A percentile compares a stretch with the other conserved stretches of the same genome.
Conservation (phyloP, 805 yeast genomes). For the Metschnikowia orientalis region DNA sequence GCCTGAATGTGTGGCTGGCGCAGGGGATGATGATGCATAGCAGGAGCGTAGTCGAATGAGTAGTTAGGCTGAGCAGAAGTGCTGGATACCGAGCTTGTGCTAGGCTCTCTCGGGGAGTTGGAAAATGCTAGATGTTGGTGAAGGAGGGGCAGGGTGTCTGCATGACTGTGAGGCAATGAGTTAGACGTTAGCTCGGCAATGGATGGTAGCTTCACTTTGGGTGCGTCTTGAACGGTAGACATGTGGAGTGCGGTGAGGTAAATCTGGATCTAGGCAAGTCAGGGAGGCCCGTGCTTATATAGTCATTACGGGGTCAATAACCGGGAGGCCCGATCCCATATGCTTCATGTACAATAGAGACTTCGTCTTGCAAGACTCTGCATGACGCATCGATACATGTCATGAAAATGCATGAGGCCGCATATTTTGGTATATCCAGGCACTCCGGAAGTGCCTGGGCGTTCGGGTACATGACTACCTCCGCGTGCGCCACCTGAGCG, state of each 20-base stretch:
- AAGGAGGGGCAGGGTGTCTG: constrained; percentile 8
- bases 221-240: constrained; percentile 1
- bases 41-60: background rate
- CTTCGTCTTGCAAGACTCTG: constrained; percentile 3
- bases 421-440: background rate
- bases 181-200: constrained; percentile 17
- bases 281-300: background rate
- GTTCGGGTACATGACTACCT: constrained; percentile 1
- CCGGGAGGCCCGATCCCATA: too few relatives aligned
- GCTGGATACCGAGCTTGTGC: background rate
- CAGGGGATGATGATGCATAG: background rate
- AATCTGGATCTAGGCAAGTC: background rate
- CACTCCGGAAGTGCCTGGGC: constrained; percentile 2
- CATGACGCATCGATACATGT: constrained; percentile 5
- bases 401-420: constrained; percentile 1
- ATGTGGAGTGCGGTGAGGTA: constrained; percentile 3
- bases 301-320: too few relatives aligned
- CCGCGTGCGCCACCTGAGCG: too few relatives aligned
- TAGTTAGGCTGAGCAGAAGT: background rate
- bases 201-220: constrained; percentile 17
- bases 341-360: constrained; percentile 4
- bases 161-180: background rate
- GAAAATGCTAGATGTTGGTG: constrained; percentile 2
- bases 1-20: constrained; percentile 1
- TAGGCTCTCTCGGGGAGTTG: constrained; percentile 1